These are phyloP conservation scores for Suillus subaureus DNA, from an alignment of 768 basidiomycete species.

Conservation along the genomic window DNA sequence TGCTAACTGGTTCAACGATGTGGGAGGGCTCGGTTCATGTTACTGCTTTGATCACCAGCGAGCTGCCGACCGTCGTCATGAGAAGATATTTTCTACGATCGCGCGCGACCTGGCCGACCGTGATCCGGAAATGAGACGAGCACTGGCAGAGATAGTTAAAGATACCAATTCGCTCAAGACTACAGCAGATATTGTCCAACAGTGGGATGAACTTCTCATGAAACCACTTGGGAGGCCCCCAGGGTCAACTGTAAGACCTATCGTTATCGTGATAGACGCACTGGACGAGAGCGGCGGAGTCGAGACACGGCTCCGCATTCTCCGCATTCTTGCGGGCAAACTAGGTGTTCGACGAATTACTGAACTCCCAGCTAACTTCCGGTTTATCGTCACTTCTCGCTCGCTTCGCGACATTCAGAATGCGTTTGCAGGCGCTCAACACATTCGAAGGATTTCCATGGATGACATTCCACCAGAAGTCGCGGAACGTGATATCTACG, in stretches of 20 bases:
- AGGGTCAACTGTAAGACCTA: slow-evolving; percentile 17
- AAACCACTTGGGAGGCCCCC: slow-evolving; percentile 11
- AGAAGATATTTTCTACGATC: slow-evolving; percentile 17
- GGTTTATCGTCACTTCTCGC: slow-evolving; percentile 13
- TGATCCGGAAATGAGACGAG: background rate
- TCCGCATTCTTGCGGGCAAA: slow-evolving; percentile 10
- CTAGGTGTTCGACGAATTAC: background rate
- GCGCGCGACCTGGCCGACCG: slow-evolving; percentile 10
- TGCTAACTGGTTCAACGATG: slow-evolving; percentile 13
- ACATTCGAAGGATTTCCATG: background rate
- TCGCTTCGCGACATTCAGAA: background rate
- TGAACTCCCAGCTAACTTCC: slow-evolving; percentile 9
- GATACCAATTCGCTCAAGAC: background rate
- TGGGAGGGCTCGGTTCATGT: slow-evolving; percentile 2
- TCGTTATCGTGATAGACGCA: slow-evolving; percentile 28
- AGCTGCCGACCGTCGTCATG: slow-evolving; percentile 8
- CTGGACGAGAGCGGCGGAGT: slow-evolving; percentile 19
- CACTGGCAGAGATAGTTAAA: background rate
- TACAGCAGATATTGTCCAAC: slow-evolving; percentile 3
- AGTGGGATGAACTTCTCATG: slow-evolving; percentile 22
- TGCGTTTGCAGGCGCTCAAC: background rate
- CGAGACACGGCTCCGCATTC: slow-evolving; percentile 13
- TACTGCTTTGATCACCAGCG: slow-evolving; percentile 9
- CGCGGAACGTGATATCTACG: too few relatives aligned
- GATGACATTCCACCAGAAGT: too few relatives aligned